phyloP scores from a whole-genome alignment of 768 basidiomycete species.

The Auriscalpium vulgare region DNA sequence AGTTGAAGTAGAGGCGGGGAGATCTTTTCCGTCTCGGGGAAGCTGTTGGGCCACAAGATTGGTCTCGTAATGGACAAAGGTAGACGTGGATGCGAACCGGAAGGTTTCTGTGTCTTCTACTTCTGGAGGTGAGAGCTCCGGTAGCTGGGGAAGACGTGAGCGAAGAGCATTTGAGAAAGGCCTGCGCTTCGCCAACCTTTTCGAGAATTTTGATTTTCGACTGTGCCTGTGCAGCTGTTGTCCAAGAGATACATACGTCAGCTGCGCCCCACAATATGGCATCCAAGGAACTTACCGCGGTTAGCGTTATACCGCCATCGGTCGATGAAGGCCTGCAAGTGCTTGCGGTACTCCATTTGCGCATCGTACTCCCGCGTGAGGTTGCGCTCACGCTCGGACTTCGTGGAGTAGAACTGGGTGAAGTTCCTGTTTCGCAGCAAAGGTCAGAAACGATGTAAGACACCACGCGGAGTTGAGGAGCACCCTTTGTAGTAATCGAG shows the following conservation, averaged over 20 bases:
- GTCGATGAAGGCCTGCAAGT: slow-evolving; percentile 96
- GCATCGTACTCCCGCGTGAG: slow-evolving; percentile 92
- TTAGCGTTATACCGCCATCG: slow-evolving; percentile 98
- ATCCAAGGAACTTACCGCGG: slow-evolving; percentile 43
- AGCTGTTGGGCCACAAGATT: slow-evolving; percentile 33
- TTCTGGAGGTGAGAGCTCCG: slow-evolving; percentile 89
- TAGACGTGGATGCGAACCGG: slow-evolving; percentile 41
- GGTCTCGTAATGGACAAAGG: not conserved
- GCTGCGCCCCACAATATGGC: slow-evolving; percentile 3
- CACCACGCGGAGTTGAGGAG: not conserved
- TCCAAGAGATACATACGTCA: not conserved
- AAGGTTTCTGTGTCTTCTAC: slow-evolving; percentile 89
- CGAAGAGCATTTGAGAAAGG: too few species aligned
- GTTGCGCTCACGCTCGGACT: slow-evolving; percentile 89
- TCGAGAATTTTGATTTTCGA: slow-evolving; percentile 65
- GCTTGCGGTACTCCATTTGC: slow-evolving; percentile 91
- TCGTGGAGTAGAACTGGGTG: slow-evolving; percentile 97
- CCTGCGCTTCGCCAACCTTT: slow-evolving; percentile 36
- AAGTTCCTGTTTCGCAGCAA: slow-evolving; percentile 61
- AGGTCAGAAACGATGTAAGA: not conserved
- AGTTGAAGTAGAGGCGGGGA: slow-evolving; percentile 93
- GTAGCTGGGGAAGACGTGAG: slow-evolving; percentile 44
- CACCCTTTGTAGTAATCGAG: slow-evolving; percentile 98
- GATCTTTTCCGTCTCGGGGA: slow-evolving; percentile 96
- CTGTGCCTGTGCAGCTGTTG: slow-evolving; percentile 77